phyloP scores from a whole-genome alignment of 2,329 filamentous ascomycete genomes.

The Diplodia sapinea region DNA sequence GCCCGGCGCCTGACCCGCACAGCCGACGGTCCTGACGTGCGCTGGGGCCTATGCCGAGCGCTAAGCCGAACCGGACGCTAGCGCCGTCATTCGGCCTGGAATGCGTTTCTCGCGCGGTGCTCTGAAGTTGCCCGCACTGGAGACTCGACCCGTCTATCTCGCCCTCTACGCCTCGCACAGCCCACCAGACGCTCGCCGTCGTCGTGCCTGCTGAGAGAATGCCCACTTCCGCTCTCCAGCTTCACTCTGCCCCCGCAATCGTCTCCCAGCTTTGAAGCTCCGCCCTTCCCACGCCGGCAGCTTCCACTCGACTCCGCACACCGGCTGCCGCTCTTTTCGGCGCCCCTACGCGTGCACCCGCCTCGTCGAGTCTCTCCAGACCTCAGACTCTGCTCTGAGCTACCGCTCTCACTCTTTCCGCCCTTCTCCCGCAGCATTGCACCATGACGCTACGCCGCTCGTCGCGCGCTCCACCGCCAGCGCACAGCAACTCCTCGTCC shows the following conservation, averaged over 20 bases:
- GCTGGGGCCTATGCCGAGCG: slow-evolving; percentile 19
- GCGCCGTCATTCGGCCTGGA: slow-evolving; percentile 26
- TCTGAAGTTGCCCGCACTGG: slow-evolving; percentile 32
- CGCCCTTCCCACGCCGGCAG: slow-evolving; percentile 40
- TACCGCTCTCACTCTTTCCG: slow-evolving; percentile 16
- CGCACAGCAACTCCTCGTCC: slow-evolving; percentile 79
- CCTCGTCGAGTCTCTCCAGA: not conserved
- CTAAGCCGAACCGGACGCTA: slow-evolving; percentile 26
- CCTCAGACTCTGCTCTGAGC: slow-evolving; percentile 8
- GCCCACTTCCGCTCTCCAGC: slow-evolving; percentile 37
- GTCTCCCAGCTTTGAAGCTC: slow-evolving; percentile 46
- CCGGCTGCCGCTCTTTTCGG: slow-evolving; percentile 33
- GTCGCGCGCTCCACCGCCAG: slow-evolving; percentile 76
- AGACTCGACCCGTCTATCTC: slow-evolving; percentile 30
- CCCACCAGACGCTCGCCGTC: slow-evolving; percentile 20
- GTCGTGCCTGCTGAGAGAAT: slow-evolving; percentile 34
- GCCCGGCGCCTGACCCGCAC: slow-evolving; percentile 16
- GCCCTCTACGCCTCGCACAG: slow-evolving; percentile 20
- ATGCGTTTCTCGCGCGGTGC: slow-evolving; percentile 31
- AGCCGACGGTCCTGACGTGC: slow-evolving; percentile 28
- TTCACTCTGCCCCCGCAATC: slow-evolving; percentile 38
- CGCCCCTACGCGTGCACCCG: slow-evolving; percentile 19
- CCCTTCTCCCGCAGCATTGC: slow-evolving; percentile 27
- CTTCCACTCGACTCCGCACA: slow-evolving; percentile 35
- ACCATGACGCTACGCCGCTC: slow-evolving; percentile 80